Evolutionary conservation across 2,329 filamentous ascomycete genomes (phyloP).

Genomic region (Fusarium devonianum): DNA sequence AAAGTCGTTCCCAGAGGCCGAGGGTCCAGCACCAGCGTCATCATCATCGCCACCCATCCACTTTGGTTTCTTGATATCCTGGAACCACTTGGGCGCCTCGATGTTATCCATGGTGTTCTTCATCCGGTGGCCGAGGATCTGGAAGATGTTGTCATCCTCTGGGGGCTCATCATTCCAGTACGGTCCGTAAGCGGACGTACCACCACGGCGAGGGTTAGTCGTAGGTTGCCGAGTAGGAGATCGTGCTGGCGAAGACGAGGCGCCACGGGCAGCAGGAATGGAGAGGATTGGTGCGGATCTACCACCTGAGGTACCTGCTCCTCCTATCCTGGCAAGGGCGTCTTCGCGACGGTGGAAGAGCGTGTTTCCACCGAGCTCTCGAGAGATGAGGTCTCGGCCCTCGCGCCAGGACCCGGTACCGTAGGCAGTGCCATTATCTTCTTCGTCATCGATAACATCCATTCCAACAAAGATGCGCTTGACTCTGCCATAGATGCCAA

Average conservation of each 20-base stretch:
- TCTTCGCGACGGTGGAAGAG: slow-evolving; percentile 59
- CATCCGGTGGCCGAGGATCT: slow-evolving; percentile 82
- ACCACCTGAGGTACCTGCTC: slow-evolving; percentile 36
- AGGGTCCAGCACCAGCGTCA: slow-evolving; percentile 39
- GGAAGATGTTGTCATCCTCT: slow-evolving; percentile 83
- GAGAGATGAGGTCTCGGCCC: slow-evolving; percentile 87
- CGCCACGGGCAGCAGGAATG: slow-evolving; percentile 52
- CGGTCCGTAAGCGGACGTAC: slow-evolving; percentile 37
- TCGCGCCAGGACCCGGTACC: slow-evolving; percentile 90
- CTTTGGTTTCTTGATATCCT: slow-evolving; percentile 77
- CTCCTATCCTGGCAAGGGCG: slow-evolving; percentile 47
- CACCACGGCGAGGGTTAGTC: slow-evolving; percentile 40
- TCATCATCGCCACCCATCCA: slow-evolving; percentile 73
- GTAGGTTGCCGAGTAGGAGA: slow-evolving; percentile 51
- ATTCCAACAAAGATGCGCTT: slow-evolving; percentile 80
- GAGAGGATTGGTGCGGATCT: slow-evolving; percentile 57
- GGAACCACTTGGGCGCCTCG: slow-evolving; percentile 83
- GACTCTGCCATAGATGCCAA: slow-evolving; percentile 86
- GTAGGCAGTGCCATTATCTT: slow-evolving; percentile 68
- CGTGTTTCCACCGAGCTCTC: slow-evolving; percentile 75
- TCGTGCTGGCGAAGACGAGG: slow-evolving; percentile 47
- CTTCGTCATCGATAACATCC: slow-evolving; percentile 77
- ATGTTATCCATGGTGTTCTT: slow-evolving; percentile 90
- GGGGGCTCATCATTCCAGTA: slow-evolving; percentile 62
- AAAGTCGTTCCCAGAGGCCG: slow-evolving; percentile 50